A percentile compares a stretch with the other conserved stretches of the same genome.
Conservation (phyloP, 75 land plant genomes). For the Cunninghamia lanceolata region DNA sequence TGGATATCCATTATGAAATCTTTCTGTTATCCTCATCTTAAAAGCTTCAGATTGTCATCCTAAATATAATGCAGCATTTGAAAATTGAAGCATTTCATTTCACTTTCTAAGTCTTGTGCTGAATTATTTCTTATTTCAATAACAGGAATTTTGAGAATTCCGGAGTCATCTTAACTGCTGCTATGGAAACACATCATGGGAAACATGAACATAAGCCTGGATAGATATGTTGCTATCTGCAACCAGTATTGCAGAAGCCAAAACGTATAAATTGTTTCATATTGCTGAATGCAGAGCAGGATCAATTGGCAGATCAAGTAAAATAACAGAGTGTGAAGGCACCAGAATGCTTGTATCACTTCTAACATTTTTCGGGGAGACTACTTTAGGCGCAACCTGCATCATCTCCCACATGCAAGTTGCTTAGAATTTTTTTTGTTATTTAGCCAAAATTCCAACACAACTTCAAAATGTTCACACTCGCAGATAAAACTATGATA, state of each 20-base stretch:
- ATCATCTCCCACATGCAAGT: slow-evolving; percentile 3
- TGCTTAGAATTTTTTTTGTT: not conserved
- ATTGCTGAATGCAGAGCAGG: slow-evolving; percentile 8
- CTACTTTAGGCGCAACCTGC: slow-evolving; percentile 1
- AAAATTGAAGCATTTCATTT: not conserved
- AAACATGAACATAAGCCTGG: not conserved
- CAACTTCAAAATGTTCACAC: not conserved
- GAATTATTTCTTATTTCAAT: not conserved
- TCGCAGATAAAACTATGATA: not conserved
- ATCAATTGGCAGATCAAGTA: not conserved
- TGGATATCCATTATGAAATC: not conserved
- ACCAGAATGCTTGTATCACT: not conserved
- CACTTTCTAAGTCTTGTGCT: not conserved
- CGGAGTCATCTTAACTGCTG: not conserved
- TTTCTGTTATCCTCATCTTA: not conserved
- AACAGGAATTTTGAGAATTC: not conserved
- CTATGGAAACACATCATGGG: not conserved
- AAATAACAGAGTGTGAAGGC: slow-evolving; percentile 9
- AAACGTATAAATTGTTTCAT: not conserved
- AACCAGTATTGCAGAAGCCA: not conserved
- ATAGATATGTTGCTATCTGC: not conserved
- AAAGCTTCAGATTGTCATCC: slow-evolving; percentile 1
- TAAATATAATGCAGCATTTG: slow-evolving; percentile 1
- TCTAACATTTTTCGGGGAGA: not conserved
- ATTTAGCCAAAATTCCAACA: not conserved